Evolutionary conservation across 768 basidiomycete species (phyloP), one percentile per base, ranked within the genome.

Genomic region (Tulasnella sp.): DNA sequence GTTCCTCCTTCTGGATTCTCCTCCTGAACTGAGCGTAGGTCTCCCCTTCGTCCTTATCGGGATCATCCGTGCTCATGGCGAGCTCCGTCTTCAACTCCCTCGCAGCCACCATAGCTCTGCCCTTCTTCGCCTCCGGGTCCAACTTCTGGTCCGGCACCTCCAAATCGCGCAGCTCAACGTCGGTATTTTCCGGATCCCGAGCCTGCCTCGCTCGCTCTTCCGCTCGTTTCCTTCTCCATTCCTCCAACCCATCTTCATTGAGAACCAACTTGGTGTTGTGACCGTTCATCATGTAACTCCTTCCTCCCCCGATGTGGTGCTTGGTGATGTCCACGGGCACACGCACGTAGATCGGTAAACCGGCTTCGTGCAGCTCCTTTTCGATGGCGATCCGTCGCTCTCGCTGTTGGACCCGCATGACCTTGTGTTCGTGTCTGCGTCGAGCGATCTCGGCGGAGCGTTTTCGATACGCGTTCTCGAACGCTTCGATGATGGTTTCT

Each of bases 401-500:
- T 21, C 79, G 62, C 74, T 84, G 74, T 39, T 82, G 81, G 34
- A 48, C 79, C 12, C 81, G 76, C 39, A 81, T 79, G 40, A 81
- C 82, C 71, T 82, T 82, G n/a, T 82, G 74, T 52, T 86, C 86
- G 42, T 87, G 87, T 36, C 91, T 87, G 44, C 86, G 87, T 58
- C 84, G 85, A 27, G 88, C 87, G n/a, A 90, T 85, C 1, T 84
- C 85, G 36, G 86, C 84, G 75, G 92, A 82, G 10, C 92, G 90
- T 79, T 85, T 87, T 40, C 89, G 88, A 82, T 92, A 92, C 0
- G 88, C 88, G n/a, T 91, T 87, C 82, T 94, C 90, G 71, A 92
- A 87, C 2, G 89, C 89, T 84, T 96, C 95, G 39, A 94, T 86
- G 38, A 95, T 87, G 0, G 90, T 92, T 82, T 93, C 93, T 21